Base-by-base conservation (phyloP, 1,284 basidiomycete species). In the Tetrapyrgos nigripes region DNA sequence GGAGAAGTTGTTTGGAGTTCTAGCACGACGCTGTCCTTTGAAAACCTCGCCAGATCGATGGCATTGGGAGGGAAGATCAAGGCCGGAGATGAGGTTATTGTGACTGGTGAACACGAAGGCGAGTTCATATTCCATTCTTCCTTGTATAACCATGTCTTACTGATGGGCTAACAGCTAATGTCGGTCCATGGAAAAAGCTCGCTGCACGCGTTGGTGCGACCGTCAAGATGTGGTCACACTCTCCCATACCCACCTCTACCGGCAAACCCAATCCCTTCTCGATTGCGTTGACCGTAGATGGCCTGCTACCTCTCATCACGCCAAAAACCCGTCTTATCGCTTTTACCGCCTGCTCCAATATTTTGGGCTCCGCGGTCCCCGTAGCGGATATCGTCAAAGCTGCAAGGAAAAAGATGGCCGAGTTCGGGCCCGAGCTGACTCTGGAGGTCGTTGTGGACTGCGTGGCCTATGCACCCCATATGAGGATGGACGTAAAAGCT, bases 31-130 rank as follows among this genome's bases (percentile, higher is more conserved):
- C 74, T 86, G 76, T 79, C 86, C 44, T 67, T 85, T 14, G 86
- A 87, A 70, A 89, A 89, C 64, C 76, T 89, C 1, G 78, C 86
- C 0, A 75, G 88, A 13, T 83, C 84, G 1, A 40, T 40, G 37
- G 37, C 13, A 40, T 67, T 89, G 52, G 87, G 87, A 58, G 69
- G 62, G 1, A 80, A 81, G 59, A 76, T 90, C 19, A 65, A 78
- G n/a, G 63, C 73, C 2, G 86, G 81, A 2, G 89, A 92, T 58
- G 90, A 93, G 70, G 83, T 93, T 54, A 84, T 93, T 58, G 68
- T 92, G 33, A 88, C 85, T 0, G 84, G 83, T 1, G 91, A 93
- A 67, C 91, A 93, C 62, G 91, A 93, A 79, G 84, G 88, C 89
- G 48, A 29, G 73, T 67, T 23, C 21, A 19, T 8, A 45, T 19